Percentiles rank a stretch among this genome's conserved stretches.
phyloP scores from a whole-genome alignment of 768 basidiomycete genomes.

The Pholiota molesta region DNA sequence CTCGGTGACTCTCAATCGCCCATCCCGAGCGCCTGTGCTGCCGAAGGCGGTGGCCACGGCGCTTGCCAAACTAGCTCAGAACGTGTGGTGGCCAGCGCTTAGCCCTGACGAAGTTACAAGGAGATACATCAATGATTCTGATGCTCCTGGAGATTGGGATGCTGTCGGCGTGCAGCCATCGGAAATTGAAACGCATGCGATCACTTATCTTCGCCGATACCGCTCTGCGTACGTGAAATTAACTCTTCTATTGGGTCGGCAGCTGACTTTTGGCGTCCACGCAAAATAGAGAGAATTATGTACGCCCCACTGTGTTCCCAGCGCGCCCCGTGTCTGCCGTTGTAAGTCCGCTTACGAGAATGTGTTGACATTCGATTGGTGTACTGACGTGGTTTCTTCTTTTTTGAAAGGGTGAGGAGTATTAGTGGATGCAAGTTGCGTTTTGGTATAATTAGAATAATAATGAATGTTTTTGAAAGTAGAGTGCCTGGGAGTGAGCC shows the following conservation, averaged over 20 bases:
- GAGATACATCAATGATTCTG: slow-evolving; percentile 82
- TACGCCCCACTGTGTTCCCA: slow-evolving; percentile 69
- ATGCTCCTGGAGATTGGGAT: slow-evolving; percentile 80
- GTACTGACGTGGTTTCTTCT: slow-evolving; percentile 9
- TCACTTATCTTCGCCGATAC: slow-evolving; percentile 88
- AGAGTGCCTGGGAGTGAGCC: slow-evolving; percentile 14
- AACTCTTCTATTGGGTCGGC: slow-evolving; percentile 5
- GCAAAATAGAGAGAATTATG: slow-evolving; percentile 58
- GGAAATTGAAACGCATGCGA: slow-evolving; percentile 83
- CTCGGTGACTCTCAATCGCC: slow-evolving; percentile 76
- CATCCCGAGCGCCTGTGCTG: slow-evolving; percentile 71
- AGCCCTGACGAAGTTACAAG: slow-evolving; percentile 90
- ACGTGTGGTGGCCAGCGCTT: slow-evolving; percentile 90
- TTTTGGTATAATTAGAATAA: slow-evolving; percentile 27
- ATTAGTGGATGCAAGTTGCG: slow-evolving; percentile 24
- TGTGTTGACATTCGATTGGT: slow-evolving; percentile 10
- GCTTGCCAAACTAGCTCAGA: slow-evolving; percentile 64
- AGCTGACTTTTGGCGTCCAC: slow-evolving; percentile 9
- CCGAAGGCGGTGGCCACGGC: slow-evolving; percentile 73
- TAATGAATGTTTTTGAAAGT: slow-evolving; percentile 7
- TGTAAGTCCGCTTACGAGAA: slow-evolving; percentile 31
- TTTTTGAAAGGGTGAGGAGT: slow-evolving; percentile 25
- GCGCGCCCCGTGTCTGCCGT: slow-evolving; percentile 39
- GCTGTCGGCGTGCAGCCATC: slow-evolving; percentile 79
- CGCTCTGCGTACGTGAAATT: slow-evolving; percentile 74